Percentiles rank a stretch among this genome's conserved stretches.
These are phyloP conservation scores for Isoetes taiwanensis DNA, from an alignment of 75 land plant species.

Conservation along the genomic window DNA sequence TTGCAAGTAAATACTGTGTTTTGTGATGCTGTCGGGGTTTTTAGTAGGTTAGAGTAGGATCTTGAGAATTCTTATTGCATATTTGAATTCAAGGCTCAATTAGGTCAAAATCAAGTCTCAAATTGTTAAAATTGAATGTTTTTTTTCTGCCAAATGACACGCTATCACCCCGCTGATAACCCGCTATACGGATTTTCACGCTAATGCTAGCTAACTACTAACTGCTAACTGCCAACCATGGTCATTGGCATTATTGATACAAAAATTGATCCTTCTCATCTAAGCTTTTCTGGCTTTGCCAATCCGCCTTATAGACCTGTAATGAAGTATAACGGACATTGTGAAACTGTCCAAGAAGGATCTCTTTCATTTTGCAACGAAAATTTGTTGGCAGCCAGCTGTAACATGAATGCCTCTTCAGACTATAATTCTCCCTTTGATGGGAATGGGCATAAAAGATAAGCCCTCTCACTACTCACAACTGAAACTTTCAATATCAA, in stretches of 20 bases:
- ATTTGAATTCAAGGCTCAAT: too few species aligned
- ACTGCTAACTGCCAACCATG: too few species aligned
- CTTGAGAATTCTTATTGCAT: too few species aligned
- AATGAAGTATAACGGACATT: conserved; percentile 48
- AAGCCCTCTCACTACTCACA: not conserved
- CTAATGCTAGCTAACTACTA: too few species aligned
- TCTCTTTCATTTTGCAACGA: conserved; percentile 64
- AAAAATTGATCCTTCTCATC: conserved; percentile 85
- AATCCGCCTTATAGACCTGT: conserved; percentile 54
- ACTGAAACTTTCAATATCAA: not conserved
- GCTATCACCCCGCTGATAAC: too few species aligned
- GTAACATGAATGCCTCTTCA: conserved; percentile 56
- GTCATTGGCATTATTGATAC: conserved; percentile 76
- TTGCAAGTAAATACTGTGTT: too few species aligned
- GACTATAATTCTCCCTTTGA: conserved; percentile 86
- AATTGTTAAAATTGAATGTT: too few species aligned
- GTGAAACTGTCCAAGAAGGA: conserved; percentile 50
- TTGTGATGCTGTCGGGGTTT: too few species aligned
- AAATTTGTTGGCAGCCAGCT: conserved; percentile 75
- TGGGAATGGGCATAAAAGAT: conserved; percentile 98
- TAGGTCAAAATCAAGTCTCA: too few species aligned
- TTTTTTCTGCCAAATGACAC: too few species aligned
- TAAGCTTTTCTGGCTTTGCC: conserved; percentile 55
- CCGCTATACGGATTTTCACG: too few species aligned
- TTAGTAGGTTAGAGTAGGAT: too few species aligned